Evolutionary conservation across 768 basidiomycete genomes (phyloP), one percentile per base, ranked within the genome.

Genomic region (Pilatotrama ljubarskyi): DNA sequence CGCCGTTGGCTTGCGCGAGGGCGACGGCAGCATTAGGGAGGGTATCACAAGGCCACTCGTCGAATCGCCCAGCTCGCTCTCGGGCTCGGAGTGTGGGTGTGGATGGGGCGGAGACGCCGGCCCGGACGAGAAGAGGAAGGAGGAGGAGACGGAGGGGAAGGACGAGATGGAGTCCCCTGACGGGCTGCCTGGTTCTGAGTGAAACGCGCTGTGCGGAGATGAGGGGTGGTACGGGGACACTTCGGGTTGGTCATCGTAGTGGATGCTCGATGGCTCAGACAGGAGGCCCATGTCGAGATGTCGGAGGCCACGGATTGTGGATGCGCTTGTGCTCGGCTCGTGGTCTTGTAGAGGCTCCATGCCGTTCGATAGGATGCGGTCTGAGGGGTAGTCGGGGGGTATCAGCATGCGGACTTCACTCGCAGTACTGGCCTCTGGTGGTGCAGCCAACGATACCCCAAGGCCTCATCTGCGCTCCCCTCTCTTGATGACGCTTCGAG

Each of bases 121-220:
- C 0, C 82, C 85, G 10, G 88, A 90, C 32, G 87, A 88, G 75
- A 88, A 90, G 75, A 90, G 88, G 78, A 89, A 89, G 0, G 86
- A 87, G 1, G 86, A 88, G 17, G 84, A 82, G 13, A 88, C 83
- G 1, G 87, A 88, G 1, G 88, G 88, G 3, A 90, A 76, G 5
- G 88, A 90, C 1, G 88, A 90, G 40, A 84, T 74, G 1, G 85
- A 87, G 50, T 78, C 84, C 9, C 82, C 78, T 41, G 82, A 78
- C 0, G 74, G 88, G 67, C 87, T 88, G 67, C 82, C 80, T 41
- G 85, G 82, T 11, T 83, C 81, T 8, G 87, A 86, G 17, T 83
- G 82, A 42, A 80, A 71, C 2, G 76, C 72, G 61, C 80, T 81
- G 64, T 75, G 75, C 15, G 83, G 80, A 8, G 81, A 83, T 5